Conservation (phyloP, 768 basidiomycete species). For the Xerocomus spinulosus region DNA sequence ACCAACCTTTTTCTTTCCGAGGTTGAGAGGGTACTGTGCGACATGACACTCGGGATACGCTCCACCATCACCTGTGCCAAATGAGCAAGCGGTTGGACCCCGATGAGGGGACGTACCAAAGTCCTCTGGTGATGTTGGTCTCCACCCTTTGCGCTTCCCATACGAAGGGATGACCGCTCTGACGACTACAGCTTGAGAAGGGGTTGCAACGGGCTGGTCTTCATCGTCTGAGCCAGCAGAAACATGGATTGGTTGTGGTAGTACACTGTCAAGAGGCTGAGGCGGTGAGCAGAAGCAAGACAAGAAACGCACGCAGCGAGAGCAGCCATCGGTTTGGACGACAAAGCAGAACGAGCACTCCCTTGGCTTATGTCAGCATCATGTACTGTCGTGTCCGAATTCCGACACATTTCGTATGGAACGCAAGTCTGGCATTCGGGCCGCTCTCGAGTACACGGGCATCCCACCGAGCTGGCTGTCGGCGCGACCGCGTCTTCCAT, state of each 20-base stretch:
- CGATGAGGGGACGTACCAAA: conserved; percentile 53
- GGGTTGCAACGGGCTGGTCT: conserved; percentile 37
- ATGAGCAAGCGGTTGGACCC: not conserved
- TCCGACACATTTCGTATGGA: conserved; percentile 15
- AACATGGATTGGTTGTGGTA: conserved; percentile 62
- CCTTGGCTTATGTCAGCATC: conserved; percentile 17
- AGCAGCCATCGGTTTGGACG: conserved; percentile 48
- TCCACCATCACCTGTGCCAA: conserved; percentile 69
- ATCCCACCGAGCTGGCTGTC: conserved; percentile 74
- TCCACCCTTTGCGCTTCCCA: conserved; percentile 83
- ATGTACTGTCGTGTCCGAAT: conserved; percentile 23
- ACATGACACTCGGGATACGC: conserved; percentile 93
- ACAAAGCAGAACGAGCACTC: conserved; percentile 17
- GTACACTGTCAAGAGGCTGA: conserved; percentile 40
- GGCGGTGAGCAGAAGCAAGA: not conserved
- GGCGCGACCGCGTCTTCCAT: conserved; percentile 82
- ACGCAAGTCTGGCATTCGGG: conserved; percentile 50
- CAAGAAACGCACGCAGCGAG: conserved; percentile 64
- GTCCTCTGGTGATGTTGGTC: conserved; percentile 74
- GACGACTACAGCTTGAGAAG: conserved; percentile 41
- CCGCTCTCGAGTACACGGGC: conserved; percentile 64
- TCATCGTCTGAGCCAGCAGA: conserved; percentile 58
- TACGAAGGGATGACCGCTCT: conserved; percentile 71
- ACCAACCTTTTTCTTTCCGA: conserved; percentile 91
- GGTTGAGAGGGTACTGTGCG: conserved; percentile 93